Evolutionary conservation across 2,329 filamentous ascomycete genomes (phyloP), one percentile per base, ranked within the genome.

Genomic region (Aspergillus sp.): DNA sequence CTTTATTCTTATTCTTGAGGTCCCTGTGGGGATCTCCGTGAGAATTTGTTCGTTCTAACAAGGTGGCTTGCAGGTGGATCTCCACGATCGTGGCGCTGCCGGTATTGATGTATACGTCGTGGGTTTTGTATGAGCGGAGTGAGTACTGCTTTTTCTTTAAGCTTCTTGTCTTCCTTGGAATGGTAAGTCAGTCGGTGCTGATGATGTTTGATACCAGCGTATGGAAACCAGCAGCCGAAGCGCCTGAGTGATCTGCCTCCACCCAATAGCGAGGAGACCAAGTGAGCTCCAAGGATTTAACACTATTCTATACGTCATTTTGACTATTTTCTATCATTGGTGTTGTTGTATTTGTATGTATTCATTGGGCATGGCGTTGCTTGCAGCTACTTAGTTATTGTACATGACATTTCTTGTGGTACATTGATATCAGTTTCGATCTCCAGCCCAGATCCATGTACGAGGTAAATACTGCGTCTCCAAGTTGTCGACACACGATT

Each of bases 71-170:
- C 21, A 73, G 71, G 58, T 73, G 71, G 71, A 60, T 67, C 3
- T 66, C 68, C 9, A 62, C 64, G 25, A 73, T 73, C 48, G 71
- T 73, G 39, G 71, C 67, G 9, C 47, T 73, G 46, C 71, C 71
- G 27, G 65, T 73, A 55, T 41, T 71, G 15, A 56, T 73, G 60
- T 68, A 66, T 59, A 72, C 70, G 7, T 72, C 71, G 33, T 73
- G 63, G 53, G 62, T 70, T 52, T 59, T 73, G 40, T 73, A 65
- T 64, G 70, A 73, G 46, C 59, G 71, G 40, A 59, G 71, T 73
- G 33, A 65, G 70, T 70, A 31, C 27, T 31, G 1, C 27, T 31
- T 4, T 7, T 37, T 35, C 25, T 44, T 23, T 31, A 21, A 12
- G 27, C 15, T 54, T 52, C 43, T 8, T 19, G 6, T 33, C 25